These are phyloP conservation scores for Teratosphaeria pseudoeucalypti DNA, from an alignment of 2,329 filamentous ascomycete genomes.

Conservation along the genomic window DNA sequence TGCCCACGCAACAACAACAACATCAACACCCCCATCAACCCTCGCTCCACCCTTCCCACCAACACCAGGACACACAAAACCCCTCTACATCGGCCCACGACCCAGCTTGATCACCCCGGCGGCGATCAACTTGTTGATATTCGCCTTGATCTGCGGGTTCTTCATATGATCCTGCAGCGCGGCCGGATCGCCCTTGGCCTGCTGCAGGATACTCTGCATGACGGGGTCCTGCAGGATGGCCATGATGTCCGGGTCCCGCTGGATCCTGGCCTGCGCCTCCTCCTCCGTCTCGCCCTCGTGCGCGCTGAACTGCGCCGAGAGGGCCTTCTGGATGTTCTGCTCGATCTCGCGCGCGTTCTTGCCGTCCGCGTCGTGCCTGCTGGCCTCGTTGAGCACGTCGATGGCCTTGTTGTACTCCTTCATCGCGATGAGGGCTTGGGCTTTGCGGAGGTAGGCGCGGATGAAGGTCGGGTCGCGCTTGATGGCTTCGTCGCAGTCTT, in stretches of 20 bases:
- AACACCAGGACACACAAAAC: neutral
- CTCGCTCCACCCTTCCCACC: neutral
- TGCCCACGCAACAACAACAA: neutral
- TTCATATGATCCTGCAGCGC: conserved; percentile 96
- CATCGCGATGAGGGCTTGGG: conserved; percentile 92
- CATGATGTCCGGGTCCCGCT: conserved; percentile 58
- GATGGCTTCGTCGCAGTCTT: conserved; percentile 86
- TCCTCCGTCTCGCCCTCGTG: conserved; percentile 86
- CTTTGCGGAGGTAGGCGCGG: conserved; percentile 91
- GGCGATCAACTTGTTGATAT: conserved; percentile 90
- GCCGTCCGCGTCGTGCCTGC: conserved; percentile 62
- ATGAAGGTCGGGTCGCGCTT: conserved; percentile 87
- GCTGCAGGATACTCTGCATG: conserved; percentile 94
- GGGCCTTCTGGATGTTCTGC: conserved; percentile 84
- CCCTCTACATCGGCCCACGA: neutral
- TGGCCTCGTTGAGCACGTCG: conserved; percentile 76
- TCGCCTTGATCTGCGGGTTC: conserved; percentile 72
- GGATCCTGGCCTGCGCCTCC: conserved; percentile 83
- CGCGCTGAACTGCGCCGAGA: conserved; percentile 78
- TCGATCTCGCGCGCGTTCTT: conserved; percentile 89
- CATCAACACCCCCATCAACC: neutral
- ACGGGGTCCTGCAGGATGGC: conserved; percentile 86
- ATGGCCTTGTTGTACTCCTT: conserved; percentile 94
- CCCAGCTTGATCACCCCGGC: conserved; percentile 45
- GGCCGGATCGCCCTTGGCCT: conserved; percentile 81